Evolutionary conservation across 2,329 filamentous ascomycete genomes (phyloP), one percentile per base, ranked within the genome.

Genomic region (Fusarium sp.): DNA sequence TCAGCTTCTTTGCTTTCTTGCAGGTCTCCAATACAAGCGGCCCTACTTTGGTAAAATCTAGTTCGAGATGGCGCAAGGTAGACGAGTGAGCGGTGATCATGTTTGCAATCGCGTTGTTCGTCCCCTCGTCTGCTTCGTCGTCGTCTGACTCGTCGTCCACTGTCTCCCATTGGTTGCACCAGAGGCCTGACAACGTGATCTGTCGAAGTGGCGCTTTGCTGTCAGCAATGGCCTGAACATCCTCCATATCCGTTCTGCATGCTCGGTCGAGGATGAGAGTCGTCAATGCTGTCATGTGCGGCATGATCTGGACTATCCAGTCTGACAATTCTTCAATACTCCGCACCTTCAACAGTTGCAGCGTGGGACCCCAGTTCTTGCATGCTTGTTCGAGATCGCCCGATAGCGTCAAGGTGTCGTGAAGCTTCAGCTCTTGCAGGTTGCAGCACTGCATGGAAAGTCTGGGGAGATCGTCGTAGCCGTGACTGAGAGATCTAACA

Each of bases 31-130:
- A 3, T 7, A 65, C n/a, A 15, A 9, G 3, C 3, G 24, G 20
- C 2, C 8, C 25, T 3, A 51, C 8, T 43, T 24, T 6, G 12
- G 12, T 5, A 4, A 6, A 13, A 6, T 4, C 2, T 16, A 24
- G 3, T 3, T 8, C 7, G 5, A 65, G 13, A 18, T 20, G 5
- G 12, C 24, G 5, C 3, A 65, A 22, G 2, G 24, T 47, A 18
- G 53, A 32, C 9, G 60, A 59, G 16, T 65, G 60, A n/a, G 29
- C 20, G 15, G 29, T 22, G 4, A 59, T 65, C 53, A 65, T 44
- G 6, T 24, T 13, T 5, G 38, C 20, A 13, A 65, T 16, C 11
- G 40, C 47, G 7, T 6, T 3, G 6, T 58, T 44, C 10, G 46
- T 18, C 1, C 11, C 34, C 3, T 53, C 29, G 6, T 27, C 9